These are phyloP conservation scores for Zygotorulaspora sp. DNA, from an alignment of 805 yeast species.

Conservation along the genomic window DNA sequence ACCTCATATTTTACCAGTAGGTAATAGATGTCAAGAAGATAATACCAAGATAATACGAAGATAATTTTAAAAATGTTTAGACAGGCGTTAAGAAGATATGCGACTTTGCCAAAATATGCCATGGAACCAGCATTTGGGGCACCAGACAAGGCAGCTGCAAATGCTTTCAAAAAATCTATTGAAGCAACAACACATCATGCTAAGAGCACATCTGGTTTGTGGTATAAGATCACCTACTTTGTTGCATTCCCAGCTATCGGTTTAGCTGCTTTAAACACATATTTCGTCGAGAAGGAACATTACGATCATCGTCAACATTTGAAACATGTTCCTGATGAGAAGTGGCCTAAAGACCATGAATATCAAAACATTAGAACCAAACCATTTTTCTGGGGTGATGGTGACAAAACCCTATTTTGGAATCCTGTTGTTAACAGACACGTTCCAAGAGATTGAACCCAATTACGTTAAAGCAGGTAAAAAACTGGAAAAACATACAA, in stretches of 20 bases:
- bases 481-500: background rate
- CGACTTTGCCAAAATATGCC: conserved; percentile 41
- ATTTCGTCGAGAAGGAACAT: conserved; percentile 79
- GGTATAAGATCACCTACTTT: conserved; percentile 80
- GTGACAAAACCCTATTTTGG: conserved; percentile 97
- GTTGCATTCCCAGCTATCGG: conserved; percentile 81
- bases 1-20: too few species aligned
- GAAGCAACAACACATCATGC: conserved; percentile 79
- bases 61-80: conserved; percentile 50
- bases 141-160: conserved; percentile 53
- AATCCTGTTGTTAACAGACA: conserved; percentile 88
- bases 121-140: conserved; percentile 46
- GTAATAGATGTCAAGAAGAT: background rate
- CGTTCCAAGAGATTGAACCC: conserved; percentile 39
- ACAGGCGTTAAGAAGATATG: conserved; percentile 37
- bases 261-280: conserved; percentile 74
- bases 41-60: background rate
- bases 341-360: conserved; percentile 88
- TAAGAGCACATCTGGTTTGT: conserved; percentile 61
- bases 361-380: conserved; percentile 86
- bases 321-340: conserved; percentile 68
- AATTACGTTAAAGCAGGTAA: background rate
- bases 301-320: conserved; percentile 83
- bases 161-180: conserved; percentile 56
- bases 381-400: conserved; percentile 98